phyloP scores from a whole-genome alignment of 2,329 filamentous ascomycete species.

The Cladosporium sp. region DNA sequence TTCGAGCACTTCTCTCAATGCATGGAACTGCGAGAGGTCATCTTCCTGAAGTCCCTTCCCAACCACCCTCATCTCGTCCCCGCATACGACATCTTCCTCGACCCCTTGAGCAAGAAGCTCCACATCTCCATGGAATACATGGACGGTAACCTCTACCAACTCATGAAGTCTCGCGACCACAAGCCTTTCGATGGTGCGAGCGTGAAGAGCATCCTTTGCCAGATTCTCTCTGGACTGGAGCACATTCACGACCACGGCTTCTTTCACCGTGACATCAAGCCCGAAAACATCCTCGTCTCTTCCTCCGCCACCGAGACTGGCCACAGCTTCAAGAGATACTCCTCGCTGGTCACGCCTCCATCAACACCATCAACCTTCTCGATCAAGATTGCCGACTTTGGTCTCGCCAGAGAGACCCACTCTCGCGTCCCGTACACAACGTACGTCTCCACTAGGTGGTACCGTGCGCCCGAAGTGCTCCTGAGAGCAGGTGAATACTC shows the following conservation, averaged over 20 bases:
- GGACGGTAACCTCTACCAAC: constrained; percentile 96
- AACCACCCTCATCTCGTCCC: constrained; percentile 90
- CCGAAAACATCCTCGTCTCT: constrained; percentile 95
- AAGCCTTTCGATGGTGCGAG: constrained; percentile 83
- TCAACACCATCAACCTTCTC: constrained; percentile 91
- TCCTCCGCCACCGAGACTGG: constrained; percentile 77
- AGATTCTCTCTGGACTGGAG: constrained; percentile 92
- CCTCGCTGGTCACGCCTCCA: constrained; percentile 84
- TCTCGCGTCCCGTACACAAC: constrained; percentile 96
- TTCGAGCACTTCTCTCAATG: constrained; percentile 90
- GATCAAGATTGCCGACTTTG: constrained; percentile 98
- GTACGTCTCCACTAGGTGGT: constrained; percentile 97
- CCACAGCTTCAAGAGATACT: constrained; percentile 88
- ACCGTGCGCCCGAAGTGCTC: constrained; percentile 85
- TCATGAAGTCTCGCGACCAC: constrained; percentile 98
- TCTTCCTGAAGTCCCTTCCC: constrained; percentile 87
- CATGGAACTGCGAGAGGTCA: constrained; percentile 89
- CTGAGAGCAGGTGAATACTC: constrained; percentile 94
- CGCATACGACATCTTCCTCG: constrained; percentile 94
- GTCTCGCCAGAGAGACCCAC: constrained; percentile 92
- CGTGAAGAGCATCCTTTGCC: constrained; percentile 95
- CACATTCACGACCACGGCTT: constrained; percentile 97
- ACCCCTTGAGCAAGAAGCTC: constrained; percentile 90
- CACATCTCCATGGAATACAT: constrained; percentile 99
- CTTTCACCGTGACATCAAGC: constrained; percentile 98